These are phyloP conservation scores for Suillus bovinus DNA, from an alignment of 768 basidiomycete genomes.

Conservation along the genomic window DNA sequence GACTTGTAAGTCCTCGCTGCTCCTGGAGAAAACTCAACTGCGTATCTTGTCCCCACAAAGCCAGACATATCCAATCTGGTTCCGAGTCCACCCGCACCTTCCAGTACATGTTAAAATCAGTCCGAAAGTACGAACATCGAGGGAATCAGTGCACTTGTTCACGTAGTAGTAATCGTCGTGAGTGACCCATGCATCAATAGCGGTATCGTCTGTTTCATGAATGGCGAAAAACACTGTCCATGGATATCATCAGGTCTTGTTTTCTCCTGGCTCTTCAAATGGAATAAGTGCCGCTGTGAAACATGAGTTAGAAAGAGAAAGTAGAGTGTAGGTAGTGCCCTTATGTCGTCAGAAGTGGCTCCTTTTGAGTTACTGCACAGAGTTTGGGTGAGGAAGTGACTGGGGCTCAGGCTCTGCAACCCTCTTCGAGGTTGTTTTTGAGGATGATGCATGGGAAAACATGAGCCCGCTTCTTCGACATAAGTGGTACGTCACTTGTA, in stretches of 20 bases:
- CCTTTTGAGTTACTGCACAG: constrained; percentile 7
- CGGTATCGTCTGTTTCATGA: constrained; percentile 33
- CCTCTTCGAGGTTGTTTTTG: too few species aligned
- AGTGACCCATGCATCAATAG: constrained; percentile 41
- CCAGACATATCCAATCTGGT: constrained; percentile 63
- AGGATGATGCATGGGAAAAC: too few species aligned
- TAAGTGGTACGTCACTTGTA: too few species aligned
- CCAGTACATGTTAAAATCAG: constrained; percentile 2
- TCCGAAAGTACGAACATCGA: constrained; percentile 21
- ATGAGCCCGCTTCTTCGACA: too few species aligned
- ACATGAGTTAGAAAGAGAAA: constrained; percentile 11
- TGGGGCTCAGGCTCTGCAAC: too few species aligned
- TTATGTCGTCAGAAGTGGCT: constrained; percentile 45
- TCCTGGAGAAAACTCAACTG: constrained; percentile 62
- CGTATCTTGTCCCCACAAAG: constrained; percentile 65
- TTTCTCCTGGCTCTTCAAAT: constrained; percentile 29
- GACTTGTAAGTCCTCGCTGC: constrained; percentile 68
- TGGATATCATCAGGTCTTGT: constrained; percentile 43
- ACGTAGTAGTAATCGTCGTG: constrained; percentile 62
- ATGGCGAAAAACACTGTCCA: constrained; percentile 56
- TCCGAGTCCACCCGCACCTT: constrained; percentile 77
- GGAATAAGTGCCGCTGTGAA: constrained; percentile 41
- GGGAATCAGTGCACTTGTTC: constrained; percentile 32
- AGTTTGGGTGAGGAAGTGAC: too few species aligned
- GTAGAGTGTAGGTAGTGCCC: constrained; percentile 13